phyloP scores from a whole-genome alignment of 768 basidiomycete genomes.

The Boletus vinaceobasis region DNA sequence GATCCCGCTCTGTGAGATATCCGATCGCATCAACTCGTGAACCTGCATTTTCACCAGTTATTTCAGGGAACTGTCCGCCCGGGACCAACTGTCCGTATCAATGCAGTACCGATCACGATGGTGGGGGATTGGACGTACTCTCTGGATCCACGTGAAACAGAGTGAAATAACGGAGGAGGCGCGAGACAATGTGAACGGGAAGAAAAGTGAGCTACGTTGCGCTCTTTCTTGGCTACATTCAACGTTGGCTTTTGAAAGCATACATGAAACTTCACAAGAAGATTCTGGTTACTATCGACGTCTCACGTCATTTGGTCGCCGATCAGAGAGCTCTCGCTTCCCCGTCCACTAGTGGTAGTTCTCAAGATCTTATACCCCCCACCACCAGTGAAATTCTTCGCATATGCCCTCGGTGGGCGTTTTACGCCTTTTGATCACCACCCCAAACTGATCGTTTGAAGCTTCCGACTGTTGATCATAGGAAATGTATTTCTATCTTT shows the following conservation, averaged over 20 bases:
- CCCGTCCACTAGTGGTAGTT: background rate
- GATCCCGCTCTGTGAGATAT: background rate
- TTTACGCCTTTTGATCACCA: background rate
- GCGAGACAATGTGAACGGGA: too few species aligned
- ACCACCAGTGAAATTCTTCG: background rate
- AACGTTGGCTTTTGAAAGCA: background rate
- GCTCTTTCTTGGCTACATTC: background rate
- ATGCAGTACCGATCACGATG: background rate
- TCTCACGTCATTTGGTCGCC: background rate
- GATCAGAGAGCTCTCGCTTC: too few species aligned
- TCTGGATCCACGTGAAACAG: background rate
- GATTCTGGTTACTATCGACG: background rate
- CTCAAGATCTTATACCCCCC: background rate
- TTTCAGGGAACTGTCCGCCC: background rate
- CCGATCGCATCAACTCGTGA: too few species aligned
- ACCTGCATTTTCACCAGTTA: background rate
- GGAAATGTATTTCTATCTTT: background rate
- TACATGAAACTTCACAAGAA: background rate
- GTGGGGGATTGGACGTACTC: too few species aligned
- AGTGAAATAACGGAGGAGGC: background rate
- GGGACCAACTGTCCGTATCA: background rate
- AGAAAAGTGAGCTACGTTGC: background rate
- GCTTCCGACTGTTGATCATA: background rate
- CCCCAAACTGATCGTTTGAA: background rate
- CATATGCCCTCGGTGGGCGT: background rate